These are phyloP conservation scores for Macadamia integrifolia DNA, from an alignment of 164 flowering plant genomes.

Conservation along the genomic window DNA sequence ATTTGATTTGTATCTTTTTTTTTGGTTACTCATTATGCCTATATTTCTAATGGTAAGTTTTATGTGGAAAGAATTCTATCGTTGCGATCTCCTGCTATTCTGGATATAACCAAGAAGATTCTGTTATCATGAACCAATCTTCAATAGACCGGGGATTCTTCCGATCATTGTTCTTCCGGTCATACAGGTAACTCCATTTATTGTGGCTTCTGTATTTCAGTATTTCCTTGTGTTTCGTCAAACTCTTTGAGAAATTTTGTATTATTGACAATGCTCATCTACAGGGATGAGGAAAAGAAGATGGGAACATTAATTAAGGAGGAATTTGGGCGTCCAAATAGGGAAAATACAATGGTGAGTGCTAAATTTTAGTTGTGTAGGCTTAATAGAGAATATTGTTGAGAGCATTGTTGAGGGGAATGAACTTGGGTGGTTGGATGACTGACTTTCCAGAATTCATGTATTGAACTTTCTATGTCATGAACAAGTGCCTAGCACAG, in stretches of 20 bases:
- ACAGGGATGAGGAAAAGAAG: constrained; percentile 76
- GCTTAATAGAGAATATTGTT: too few relatives aligned
- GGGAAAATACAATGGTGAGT: constrained; percentile 84
- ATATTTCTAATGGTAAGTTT: constrained; percentile 1
- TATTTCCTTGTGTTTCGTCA: not conserved
- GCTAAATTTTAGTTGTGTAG: not conserved
- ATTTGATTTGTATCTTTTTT: not conserved
- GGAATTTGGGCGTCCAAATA: constrained; percentile 95
- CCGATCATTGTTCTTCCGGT: constrained; percentile 86
- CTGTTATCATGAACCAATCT: constrained; percentile 98
- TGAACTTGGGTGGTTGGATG: too few relatives aligned
- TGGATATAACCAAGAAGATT: constrained; percentile 97
- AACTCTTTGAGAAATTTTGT: not conserved
- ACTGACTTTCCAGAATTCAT: too few relatives aligned
- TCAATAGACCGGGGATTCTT: constrained; percentile 98
- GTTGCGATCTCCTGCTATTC: constrained; percentile 97
- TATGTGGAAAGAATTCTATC: constrained; percentile 64
- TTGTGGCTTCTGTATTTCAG: not conserved
- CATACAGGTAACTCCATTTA: constrained; percentile 51
- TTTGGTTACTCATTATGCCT: not conserved
- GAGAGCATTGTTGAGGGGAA: too few relatives aligned
- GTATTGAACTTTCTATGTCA: too few relatives aligned
- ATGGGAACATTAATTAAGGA: constrained; percentile 99
- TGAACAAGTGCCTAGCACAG: too few relatives aligned
- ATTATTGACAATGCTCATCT: not conserved